Base-by-base conservation (phyloP, 2,329 filamentous ascomycete species). In the Sodiomyces alkalinus region DNA sequence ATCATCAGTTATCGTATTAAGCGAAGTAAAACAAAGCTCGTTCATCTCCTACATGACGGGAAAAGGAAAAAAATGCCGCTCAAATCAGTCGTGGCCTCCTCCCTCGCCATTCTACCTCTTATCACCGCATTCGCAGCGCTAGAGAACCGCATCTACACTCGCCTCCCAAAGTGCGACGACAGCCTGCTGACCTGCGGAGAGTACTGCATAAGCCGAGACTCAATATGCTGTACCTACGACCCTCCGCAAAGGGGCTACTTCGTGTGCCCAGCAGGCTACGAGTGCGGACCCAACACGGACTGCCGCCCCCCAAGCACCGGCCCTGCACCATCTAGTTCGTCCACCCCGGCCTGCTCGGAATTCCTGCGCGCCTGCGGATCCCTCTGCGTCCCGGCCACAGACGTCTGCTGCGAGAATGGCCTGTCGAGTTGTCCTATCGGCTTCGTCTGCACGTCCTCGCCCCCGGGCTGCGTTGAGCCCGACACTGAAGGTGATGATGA, bases 161-260 rank as follows among this genome's bases (percentile, higher is more conserved):
- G n/a, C n/a, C n/a, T n/a, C n/a, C n/a, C n/a, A n/a, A n/a, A n/a
- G n/a, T n/a, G n/a, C n/a, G n/a, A n/a, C n/a, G n/a, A n/a, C n/a
- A n/a, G n/a, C n/a, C n/a, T n/a, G n/a, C n/a, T n/a, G n/a, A n/a
- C 19, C 27, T 33, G 29, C 29, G 27, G 9, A 3, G 5, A 22
- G 7, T 14, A 11, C 19, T 28, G 27, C 10, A 20, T 20, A 5
- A 13, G 6, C 11, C 6, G 13, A 10, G 10, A 19, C 17, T 15
- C 16, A 10, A 31, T 16, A n/a, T 33, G 16, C 19, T 27, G 22
- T 22, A n/a, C 17, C 9, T 12, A 13, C 13, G 14, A 4, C 8
- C 19, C 17, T 14, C 19, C 24, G n/a, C 19, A 19, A 16, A 12
- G 15, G 7, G 4, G 19, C 29, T n/a, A 18, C 12, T 17, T 22